Percentiles rank a stretch among this genome's conserved stretches.
These are phyloP conservation scores for Periconia digitata DNA, from an alignment of 2,329 filamentous ascomycete genomes.

Conservation along the genomic window DNA sequence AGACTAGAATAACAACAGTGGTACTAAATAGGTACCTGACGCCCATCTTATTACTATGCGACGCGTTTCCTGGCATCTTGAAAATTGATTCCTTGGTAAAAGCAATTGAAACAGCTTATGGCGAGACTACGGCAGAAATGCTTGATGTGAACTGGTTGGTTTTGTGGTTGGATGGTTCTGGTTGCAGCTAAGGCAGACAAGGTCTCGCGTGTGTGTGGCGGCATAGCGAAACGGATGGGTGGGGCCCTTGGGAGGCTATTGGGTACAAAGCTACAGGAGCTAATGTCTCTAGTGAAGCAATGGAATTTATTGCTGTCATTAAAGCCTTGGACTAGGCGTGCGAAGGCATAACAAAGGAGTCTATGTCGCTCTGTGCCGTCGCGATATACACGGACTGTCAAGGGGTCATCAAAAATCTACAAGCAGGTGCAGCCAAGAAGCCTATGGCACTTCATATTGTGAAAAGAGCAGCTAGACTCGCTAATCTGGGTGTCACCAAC, in stretches of 20 bases:
- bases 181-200: not conserved
- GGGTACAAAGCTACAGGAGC: conserved; percentile 8
- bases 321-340: conserved; percentile 12
- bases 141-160: conserved; percentile 5
- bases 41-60: not conserved
- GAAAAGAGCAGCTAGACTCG: conserved; percentile 3
- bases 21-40: conserved; percentile 6
- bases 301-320: conserved; percentile 10
- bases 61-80: conserved; percentile 6
- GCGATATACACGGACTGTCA: conserved; percentile 12
- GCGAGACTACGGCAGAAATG: conserved; percentile 8
- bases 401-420: not conserved
- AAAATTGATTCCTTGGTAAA: not conserved
- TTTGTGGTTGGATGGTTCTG: conserved; percentile 14
- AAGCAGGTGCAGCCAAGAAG: no score
- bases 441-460: not conserved
- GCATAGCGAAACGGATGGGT: conserved; percentile 2
- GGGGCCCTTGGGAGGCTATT: conserved; percentile 7
- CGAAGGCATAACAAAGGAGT: not conserved
- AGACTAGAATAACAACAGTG: conserved; percentile 5
- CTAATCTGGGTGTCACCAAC: not conserved
- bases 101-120: conserved; percentile 8
- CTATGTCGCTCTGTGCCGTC: conserved; percentile 2
- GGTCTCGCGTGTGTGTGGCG: conserved; percentile 11
- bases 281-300: not conserved